These are phyloP conservation scores for Colletotrichum phormii DNA, from an alignment of 2,329 filamentous ascomycete genomes.

Conservation along the genomic window DNA sequence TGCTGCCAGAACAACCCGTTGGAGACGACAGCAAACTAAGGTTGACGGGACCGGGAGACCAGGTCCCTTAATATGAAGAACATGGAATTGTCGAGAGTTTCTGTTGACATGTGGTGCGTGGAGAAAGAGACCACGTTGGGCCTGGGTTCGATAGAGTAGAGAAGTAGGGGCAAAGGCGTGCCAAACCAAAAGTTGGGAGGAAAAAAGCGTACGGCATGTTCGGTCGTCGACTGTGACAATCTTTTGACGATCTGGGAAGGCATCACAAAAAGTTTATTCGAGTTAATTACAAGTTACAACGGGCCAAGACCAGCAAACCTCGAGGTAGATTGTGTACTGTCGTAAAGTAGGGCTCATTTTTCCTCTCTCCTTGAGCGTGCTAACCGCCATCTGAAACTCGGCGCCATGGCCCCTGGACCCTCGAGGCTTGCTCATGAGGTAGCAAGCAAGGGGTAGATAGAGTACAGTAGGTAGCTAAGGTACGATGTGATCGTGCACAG, in stretches of 20 bases:
- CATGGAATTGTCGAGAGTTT: neutral
- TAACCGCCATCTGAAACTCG: conserved; percentile 20
- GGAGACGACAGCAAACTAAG: neutral
- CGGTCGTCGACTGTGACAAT: conserved; percentile 26
- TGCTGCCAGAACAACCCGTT: conserved; percentile 29
- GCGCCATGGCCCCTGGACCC: conserved; percentile 12
- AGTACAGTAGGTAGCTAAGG: too few relatives aligned
- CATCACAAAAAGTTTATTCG: conserved; percentile 29
- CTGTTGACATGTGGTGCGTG: neutral
- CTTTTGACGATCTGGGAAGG: conserved; percentile 14
- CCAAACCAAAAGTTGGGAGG: neutral
- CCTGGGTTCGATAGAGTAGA: neutral
- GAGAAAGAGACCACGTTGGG: conserved; percentile 1
- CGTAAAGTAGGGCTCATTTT: conserved; percentile 2
- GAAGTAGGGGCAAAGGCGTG: neutral
- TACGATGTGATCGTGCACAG: neutral
- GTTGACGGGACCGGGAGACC: neutral
- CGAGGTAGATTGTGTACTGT: neutral
- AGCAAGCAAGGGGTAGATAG: neutral
- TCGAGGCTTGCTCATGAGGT: neutral
- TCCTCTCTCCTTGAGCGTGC: neutral
- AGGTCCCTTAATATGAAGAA: neutral
- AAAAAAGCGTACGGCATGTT: conserved; percentile 1
- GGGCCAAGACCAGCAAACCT: conserved; percentile 3
- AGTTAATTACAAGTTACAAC: neutral